Base-by-base conservation (phyloP, 352 stramenopile species). In the Saprolegnia diclina region DNA sequence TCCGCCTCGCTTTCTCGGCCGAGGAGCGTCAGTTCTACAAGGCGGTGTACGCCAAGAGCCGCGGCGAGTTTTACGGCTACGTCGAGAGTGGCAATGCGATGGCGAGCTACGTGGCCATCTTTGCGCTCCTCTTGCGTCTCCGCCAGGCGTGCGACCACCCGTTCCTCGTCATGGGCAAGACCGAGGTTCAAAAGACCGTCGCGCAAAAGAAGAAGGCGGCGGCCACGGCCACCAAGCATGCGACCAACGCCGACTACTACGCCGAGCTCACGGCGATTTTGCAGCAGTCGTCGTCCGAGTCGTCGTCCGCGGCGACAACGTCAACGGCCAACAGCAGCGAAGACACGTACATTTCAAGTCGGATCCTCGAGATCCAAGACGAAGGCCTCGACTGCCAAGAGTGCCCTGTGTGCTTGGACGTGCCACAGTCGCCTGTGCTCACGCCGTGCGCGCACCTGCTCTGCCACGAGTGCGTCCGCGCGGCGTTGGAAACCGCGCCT, bases 141-240 rank as follows among this genome's bases (percentile, higher is more conserved):
- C 86, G 90, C 9, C 90, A 97, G 76, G 90, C 90, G 16, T 97
- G 90, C 52, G 77, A 97, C 76, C 89, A 96, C 59, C 90, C 90
- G 35, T 87, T 96, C 48, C 76, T 97, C 3, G 88, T 89, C 0
- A 74, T 95, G 1, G 83, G 86, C 14, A 71, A 69, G 21, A 68
- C 80, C 65, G 87, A 77, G 24, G 83, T 91, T 45, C 21, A 35
- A 24, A 9, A 21, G 24, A 18, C 22, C 18, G 29, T 64, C 38
- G 35, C 24, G 42, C 9, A 65, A 42, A 38, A 54, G 19, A 65
- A 22, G 38, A 52, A 65, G 46, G 42, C n/a, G 13, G 37, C 52
- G 22, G 52, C 18, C 35, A 18, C 13, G 38, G 18, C n/a, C 44
- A 35, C 42, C 42, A 59, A 59, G 35, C 13, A 53, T 5, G 35